Conservation (phyloP, 805 yeast genomes). For the Monosporozyma aerobia region DNA sequence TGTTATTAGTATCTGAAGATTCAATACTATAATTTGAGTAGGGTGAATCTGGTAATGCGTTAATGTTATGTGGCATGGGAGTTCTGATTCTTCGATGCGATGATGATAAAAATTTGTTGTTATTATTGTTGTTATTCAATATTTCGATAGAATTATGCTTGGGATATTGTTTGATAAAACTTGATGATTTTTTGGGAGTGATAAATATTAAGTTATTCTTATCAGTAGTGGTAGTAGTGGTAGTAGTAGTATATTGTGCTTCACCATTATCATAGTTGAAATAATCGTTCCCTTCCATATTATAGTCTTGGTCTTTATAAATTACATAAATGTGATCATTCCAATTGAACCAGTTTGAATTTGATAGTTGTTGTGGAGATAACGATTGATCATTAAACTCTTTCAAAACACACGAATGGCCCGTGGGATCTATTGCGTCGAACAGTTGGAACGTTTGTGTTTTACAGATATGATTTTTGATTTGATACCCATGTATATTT, state of each 20-base stretch:
- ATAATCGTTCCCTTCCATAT: slow-evolving; percentile 14
- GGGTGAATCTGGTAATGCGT: slow-evolving; percentile 2
- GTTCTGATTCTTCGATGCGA: slow-evolving; percentile 8
- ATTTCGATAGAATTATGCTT: background rate
- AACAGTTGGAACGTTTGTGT: slow-evolving; percentile 7
- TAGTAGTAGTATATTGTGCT: background rate
- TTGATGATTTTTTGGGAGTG: background rate
- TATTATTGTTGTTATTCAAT: background rate
- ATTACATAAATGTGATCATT: slow-evolving; percentile 3
- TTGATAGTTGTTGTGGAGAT: background rate
- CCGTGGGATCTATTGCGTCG: slow-evolving; percentile 5
- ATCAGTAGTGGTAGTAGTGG: no score
- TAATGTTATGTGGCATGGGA: slow-evolving; percentile 7
- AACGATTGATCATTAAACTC: background rate
- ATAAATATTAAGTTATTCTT: background rate
- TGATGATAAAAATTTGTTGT: background rate
- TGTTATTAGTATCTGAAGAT: slow-evolving; percentile 1
- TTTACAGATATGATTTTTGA: slow-evolving; percentile 7
- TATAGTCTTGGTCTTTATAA: slow-evolving; percentile 7
- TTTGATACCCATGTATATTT: background rate
- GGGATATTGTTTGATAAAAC: background rate
- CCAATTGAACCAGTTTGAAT: slow-evolving; percentile 2
- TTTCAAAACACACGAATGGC: slow-evolving; percentile 9
- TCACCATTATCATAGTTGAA: slow-evolving; percentile 9
- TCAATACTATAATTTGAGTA: slow-evolving; percentile 2